phyloP scores from a whole-genome alignment of 495 filamentous ascomycete species.

The Aspergillus avenaceus region DNA sequence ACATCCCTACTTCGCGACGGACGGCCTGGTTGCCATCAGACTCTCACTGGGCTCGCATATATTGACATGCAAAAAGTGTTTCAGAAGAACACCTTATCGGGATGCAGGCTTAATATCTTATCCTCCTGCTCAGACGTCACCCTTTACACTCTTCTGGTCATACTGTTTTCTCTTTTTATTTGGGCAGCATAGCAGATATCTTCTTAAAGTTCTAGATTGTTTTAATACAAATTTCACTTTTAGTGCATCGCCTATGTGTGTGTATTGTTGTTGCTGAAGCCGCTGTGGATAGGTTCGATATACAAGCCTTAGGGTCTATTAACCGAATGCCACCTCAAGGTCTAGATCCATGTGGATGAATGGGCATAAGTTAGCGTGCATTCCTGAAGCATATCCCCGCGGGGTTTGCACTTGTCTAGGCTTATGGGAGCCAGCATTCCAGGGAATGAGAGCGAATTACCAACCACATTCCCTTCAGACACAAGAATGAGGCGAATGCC shows the following conservation, averaged over 20 bases:
- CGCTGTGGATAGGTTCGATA: too few relatives aligned
- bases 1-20: neutral
- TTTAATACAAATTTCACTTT: slow-evolving; percentile 2
- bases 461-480: neutral
- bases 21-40: neutral
- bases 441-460: neutral
- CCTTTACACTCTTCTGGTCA: neutral
- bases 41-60: neutral
- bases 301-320: too few relatives aligned
- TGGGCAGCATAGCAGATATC: neutral
- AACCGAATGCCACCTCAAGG: too few relatives aligned
- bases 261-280: too few relatives aligned
- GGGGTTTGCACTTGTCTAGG: neutral
- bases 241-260: neutral
- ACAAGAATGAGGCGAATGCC: neutral
- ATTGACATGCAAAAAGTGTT: neutral
- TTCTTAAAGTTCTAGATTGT: slow-evolving; percentile 1
- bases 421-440: neutral
- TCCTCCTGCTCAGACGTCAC: neutral
- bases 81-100: neutral
- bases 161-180: neutral
- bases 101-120: neutral
- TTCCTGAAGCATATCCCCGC: neutral
- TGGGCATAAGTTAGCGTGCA: neutral
- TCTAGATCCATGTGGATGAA: too few relatives aligned